These are phyloP conservation scores for Leccinum imitatum DNA, from an alignment of 768 basidiomycete species.

Conservation along the genomic window DNA sequence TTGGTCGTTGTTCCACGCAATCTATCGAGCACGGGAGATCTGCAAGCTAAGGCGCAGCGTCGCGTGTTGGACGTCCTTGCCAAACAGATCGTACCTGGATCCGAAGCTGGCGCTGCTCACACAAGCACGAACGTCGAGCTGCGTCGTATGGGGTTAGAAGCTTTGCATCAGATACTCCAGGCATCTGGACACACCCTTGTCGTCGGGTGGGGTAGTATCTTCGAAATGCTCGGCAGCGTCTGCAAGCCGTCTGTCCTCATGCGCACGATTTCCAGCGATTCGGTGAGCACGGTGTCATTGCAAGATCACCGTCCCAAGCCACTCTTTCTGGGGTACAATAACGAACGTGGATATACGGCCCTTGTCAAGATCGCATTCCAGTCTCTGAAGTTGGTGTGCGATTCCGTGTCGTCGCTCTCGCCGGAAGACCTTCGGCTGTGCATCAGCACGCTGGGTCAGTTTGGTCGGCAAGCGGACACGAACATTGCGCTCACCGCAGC, in stretches of 20 bases:
- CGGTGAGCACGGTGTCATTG: constrained; percentile 43
- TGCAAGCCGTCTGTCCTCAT: constrained; percentile 55
- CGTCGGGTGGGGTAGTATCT: constrained; percentile 91
- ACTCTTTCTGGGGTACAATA: constrained; percentile 54
- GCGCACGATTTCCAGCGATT: constrained; percentile 41
- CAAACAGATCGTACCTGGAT: constrained; percentile 62
- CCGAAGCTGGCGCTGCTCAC: constrained; percentile 41
- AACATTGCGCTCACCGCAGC: constrained; percentile 96
- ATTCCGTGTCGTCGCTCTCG: constrained; percentile 81
- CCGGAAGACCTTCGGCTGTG: constrained; percentile 82
- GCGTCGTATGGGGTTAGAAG: constrained; percentile 84
- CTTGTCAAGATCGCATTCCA: constrained; percentile 94
- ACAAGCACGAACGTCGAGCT: constrained; percentile 66
- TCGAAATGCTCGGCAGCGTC: constrained; percentile 87
- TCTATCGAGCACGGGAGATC: constrained; percentile 54
- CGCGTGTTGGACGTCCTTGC: constrained; percentile 85
- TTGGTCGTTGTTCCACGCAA: constrained; percentile 76
- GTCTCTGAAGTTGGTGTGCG: constrained; percentile 90
- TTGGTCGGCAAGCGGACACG: constrained; percentile 90
- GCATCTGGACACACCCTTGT: constrained; percentile 89
- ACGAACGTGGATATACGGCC: constrained; percentile 67
- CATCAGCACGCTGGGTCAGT: constrained; percentile 87
- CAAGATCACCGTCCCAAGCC: constrained; percentile 39
- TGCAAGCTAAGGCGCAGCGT: constrained; percentile 71
- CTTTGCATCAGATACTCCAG: constrained; percentile 87